Conservation (phyloP, 2,329 filamentous ascomycete genomes). For the Beauveria australis region DNA sequence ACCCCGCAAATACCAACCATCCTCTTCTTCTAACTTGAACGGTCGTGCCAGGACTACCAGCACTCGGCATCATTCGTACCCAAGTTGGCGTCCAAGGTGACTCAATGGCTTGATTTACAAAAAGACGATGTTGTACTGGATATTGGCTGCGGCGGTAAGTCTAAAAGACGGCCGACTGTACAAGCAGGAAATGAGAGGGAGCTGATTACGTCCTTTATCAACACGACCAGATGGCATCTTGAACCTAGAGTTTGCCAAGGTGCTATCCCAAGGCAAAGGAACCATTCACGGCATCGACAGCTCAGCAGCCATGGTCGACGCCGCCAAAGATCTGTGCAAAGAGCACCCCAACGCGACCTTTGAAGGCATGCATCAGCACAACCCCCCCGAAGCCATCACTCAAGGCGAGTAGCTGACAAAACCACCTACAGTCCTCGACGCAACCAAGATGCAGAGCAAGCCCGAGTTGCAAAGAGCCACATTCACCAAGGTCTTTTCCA, state of each 20-base stretch:
- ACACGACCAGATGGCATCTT: slow-evolving; percentile 46
- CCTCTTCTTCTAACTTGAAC: slow-evolving; percentile 13
- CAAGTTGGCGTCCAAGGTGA: slow-evolving; percentile 49
- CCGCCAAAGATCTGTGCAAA: slow-evolving; percentile 35
- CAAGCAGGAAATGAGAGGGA: background rate
- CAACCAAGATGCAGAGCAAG: slow-evolving; percentile 28
- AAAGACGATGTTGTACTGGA: slow-evolving; percentile 52
- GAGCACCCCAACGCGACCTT: slow-evolving; percentile 34
- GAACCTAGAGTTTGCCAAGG: slow-evolving; percentile 42
- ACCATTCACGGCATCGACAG: slow-evolving; percentile 50
- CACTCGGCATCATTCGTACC: slow-evolving; percentile 56
- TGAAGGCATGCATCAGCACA: slow-evolving; percentile 25
- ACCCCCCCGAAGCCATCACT: no score
- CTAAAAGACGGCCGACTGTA: background rate
- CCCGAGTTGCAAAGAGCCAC: slow-evolving; percentile 26
- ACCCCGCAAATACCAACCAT: background rate
- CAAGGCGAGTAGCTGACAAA: background rate
- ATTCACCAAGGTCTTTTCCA: slow-evolving; percentile 55
- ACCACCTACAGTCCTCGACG: slow-evolving; percentile 34
- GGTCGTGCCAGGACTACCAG: slow-evolving; percentile 43
- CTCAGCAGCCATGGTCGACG: slow-evolving; percentile 49
- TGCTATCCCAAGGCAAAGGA: slow-evolving; percentile 37
- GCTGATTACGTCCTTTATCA: background rate
- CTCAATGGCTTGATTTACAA: slow-evolving; percentile 50
- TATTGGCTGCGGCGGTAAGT: slow-evolving; percentile 53